Evolutionary conservation across 1,139 yeast species (phyloP).

Genomic region (Meyerozyma guilliermondii): DNA sequence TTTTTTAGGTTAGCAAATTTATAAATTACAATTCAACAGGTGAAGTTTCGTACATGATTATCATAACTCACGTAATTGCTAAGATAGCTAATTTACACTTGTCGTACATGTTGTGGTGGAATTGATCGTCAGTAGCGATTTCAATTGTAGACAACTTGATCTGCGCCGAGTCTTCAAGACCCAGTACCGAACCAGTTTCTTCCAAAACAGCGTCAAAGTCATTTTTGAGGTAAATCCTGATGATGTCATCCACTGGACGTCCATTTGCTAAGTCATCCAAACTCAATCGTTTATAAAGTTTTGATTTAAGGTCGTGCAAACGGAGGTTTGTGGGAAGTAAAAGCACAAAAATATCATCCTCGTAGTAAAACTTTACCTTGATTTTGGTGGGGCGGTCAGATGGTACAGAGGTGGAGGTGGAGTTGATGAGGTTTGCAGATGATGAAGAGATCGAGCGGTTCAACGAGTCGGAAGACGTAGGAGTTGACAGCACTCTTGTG

Average conservation of each 20-base stretch:
- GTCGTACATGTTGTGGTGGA: slow-evolving; percentile 13
- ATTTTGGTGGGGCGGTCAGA: slow-evolving; percentile 25
- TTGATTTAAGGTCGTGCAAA: slow-evolving; percentile 55
- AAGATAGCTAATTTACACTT: slow-evolving; percentile 14
- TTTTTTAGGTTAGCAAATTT: not conserved
- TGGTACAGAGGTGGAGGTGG: slow-evolving; percentile 5
- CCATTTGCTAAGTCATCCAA: slow-evolving; percentile 8
- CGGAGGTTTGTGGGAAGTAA: slow-evolving; percentile 61
- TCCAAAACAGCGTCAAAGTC: slow-evolving; percentile 14
- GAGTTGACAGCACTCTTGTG: slow-evolving; percentile 6
- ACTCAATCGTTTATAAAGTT: slow-evolving; percentile 62
- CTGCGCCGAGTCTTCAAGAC: slow-evolving; percentile 2
- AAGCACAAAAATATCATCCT: slow-evolving; percentile 88
- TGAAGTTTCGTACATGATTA: not conserved
- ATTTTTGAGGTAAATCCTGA: slow-evolving; percentile 9
- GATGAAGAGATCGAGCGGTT: slow-evolving; percentile 13
- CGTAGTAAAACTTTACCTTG: slow-evolving; percentile 80
- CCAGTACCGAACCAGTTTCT: slow-evolving; percentile 7
- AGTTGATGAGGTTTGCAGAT: slow-evolving; percentile 7
- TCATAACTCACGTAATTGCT: not conserved
- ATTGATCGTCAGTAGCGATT: slow-evolving; percentile 11
- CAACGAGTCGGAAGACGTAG: slow-evolving; percentile 24
- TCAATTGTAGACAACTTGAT: slow-evolving; percentile 5
- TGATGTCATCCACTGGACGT: slow-evolving; percentile 2
- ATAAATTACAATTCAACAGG: not conserved